Conservation (phyloP, 225 moss, liverwort and hornwort genomes). For the Physcomitrium patens region DNA sequence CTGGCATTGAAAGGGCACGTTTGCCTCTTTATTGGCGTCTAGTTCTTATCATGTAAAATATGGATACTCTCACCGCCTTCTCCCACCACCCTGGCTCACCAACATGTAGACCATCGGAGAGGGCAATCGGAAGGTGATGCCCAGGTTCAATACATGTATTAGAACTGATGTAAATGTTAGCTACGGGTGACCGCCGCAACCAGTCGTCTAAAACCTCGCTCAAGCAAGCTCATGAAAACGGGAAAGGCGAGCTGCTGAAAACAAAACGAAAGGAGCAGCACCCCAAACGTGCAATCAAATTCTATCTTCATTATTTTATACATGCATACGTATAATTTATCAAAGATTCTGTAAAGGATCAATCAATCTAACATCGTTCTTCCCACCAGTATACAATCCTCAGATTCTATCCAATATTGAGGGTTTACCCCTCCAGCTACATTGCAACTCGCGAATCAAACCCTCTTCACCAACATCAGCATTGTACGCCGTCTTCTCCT, state of each 20-base stretch:
- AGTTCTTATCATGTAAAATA: neutral
- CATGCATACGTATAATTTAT: neutral
- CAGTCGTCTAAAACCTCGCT: too few species aligned
- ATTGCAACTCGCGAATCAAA: neutral
- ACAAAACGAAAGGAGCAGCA: too few species aligned
- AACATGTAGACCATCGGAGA: too few species aligned
- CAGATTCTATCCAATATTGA: conserved; percentile 1
- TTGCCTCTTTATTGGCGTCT: neutral
- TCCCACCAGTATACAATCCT: conserved; percentile 13
- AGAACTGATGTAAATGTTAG: too few species aligned
- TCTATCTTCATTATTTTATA: too few species aligned
- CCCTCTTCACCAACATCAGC: too few species aligned
- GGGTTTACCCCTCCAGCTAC: neutral
- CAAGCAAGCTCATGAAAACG: too few species aligned
- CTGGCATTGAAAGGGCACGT: neutral
- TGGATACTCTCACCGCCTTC: neutral
- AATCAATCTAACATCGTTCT: neutral
- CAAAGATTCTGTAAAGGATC: neutral
- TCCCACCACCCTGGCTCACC: too few species aligned
- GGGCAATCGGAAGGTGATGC: neutral
- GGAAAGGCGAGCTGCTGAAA: too few species aligned
- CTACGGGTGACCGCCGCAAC: too few species aligned
- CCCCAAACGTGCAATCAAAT: too few species aligned
- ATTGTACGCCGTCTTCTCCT: neutral
- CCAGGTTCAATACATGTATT: neutral